Percentiles rank a stretch among this genome's conserved stretches.
These are phyloP conservation scores for Hexamita inflata DNA, from an alignment of 208 protist genomes.

Conservation along the genomic window DNA sequence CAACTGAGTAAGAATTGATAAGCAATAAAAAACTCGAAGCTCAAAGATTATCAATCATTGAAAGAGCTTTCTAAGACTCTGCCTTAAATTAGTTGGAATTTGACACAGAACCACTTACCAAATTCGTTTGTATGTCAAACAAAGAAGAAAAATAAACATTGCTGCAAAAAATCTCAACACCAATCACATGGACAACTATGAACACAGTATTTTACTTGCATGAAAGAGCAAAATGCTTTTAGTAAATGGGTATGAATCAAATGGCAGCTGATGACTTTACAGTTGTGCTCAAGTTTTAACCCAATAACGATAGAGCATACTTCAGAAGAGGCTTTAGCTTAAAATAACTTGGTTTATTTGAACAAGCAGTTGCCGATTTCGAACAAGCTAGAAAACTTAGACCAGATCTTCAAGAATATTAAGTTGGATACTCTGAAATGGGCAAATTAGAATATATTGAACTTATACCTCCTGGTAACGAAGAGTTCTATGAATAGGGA, in stretches of 20 bases:
- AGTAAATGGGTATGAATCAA: background rate
- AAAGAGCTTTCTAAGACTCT: too few species aligned
- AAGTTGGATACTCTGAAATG: background rate
- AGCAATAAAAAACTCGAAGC: too few species aligned
- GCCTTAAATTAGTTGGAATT: too few species aligned
- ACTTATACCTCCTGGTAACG: background rate
- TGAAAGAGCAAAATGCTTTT: conserved; percentile 9
- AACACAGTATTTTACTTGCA: background rate
- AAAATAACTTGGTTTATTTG: background rate
- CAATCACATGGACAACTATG: background rate
- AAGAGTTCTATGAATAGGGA: conserved; percentile 17
- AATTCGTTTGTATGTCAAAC: too few species aligned
- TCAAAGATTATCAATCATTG: too few species aligned
- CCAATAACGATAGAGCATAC: background rate
- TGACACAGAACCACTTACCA: too few species aligned
- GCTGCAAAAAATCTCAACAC: too few species aligned
- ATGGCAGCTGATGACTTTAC: conserved; percentile 1
- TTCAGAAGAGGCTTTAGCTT: conserved; percentile 4
- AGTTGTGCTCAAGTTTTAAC: background rate
- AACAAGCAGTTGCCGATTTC: conserved; percentile 15
- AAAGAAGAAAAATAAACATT: too few species aligned
- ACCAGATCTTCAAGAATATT: conserved; percentile 4
- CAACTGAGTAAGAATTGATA: too few species aligned
- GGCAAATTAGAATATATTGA: conserved; percentile 3
- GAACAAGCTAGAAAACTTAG: background rate